Conservation (phyloP, 768 basidiomycete genomes). For the Boletus barrowsii region DNA sequence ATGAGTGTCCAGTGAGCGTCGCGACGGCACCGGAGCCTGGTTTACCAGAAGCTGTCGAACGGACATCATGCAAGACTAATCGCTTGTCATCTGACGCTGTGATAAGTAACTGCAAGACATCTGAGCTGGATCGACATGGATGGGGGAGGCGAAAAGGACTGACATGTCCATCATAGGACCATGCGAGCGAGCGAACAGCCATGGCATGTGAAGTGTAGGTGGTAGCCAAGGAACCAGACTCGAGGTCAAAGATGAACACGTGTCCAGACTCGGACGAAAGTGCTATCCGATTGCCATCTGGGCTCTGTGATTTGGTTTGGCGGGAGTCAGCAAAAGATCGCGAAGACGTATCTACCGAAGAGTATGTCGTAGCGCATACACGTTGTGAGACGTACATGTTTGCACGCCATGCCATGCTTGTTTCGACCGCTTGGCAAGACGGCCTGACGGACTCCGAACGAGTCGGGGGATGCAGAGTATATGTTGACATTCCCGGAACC, state of each 20-base stretch:
- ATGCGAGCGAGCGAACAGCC: conserved; percentile 81
- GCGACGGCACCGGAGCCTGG: conserved; percentile 77
- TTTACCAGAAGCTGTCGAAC: conserved; percentile 56
- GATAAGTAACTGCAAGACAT: conserved; percentile 61
- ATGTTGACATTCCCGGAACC: conserved; percentile 68
- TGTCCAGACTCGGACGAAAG: conserved; percentile 85
- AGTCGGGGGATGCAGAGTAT: conserved; percentile 63
- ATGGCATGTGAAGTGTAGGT: conserved; percentile 89
- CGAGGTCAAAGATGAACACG: conserved; percentile 81
- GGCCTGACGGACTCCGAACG: conserved; percentile 63
- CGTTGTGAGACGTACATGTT: conserved; percentile 49
- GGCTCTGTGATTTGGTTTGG: conserved; percentile 54
- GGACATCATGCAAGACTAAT: conserved; percentile 86
- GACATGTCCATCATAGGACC: conserved; percentile 89
- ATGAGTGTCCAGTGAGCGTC: conserved; percentile 82
- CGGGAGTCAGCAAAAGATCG: conserved; percentile 1
- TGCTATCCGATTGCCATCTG: conserved; percentile 80
- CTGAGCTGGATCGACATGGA: neutral
- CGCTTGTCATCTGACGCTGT: conserved; percentile 93
- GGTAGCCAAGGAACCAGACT: conserved; percentile 57
- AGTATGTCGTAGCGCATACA: neutral
- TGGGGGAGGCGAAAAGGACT: conserved; percentile 20
- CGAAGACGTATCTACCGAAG: neutral
- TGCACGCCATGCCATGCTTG: conserved; percentile 76
- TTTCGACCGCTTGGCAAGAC: conserved; percentile 62